Evolutionary conservation across 306 rosid species (phyloP).

Genomic region (Vicia faba): DNA sequence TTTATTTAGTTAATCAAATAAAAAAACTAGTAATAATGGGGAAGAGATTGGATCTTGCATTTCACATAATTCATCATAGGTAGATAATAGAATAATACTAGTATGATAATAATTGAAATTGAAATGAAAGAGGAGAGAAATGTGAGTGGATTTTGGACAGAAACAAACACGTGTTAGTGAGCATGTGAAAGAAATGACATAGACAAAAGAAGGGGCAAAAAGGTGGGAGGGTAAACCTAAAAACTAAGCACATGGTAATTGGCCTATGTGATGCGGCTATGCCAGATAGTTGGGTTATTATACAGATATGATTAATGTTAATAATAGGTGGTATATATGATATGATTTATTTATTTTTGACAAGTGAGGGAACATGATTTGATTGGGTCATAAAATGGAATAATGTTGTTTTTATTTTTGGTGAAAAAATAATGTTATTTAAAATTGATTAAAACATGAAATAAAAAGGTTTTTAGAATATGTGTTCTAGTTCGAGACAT

Average conservation of each 20-base stretch:
- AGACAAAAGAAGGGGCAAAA: background rate
- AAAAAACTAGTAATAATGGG: background rate
- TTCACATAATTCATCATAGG: background rate
- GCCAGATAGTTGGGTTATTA: no score
- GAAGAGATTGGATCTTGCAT: slow-evolving; percentile 2
- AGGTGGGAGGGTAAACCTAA: background rate
- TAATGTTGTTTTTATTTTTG: no score
- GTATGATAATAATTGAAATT: no score
- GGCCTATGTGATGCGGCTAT: background rate
- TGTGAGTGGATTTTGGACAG: slow-evolving; percentile 24
- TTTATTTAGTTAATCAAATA: slow-evolving; percentile 14
- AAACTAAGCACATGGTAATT: background rate
- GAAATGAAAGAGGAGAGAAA: background rate
- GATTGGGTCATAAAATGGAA: no score
- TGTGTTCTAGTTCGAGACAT: no score
- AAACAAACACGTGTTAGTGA: slow-evolving; percentile 30
- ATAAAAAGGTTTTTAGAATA: no score
- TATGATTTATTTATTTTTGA: no score
- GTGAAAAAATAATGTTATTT: no score
- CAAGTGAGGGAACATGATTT: no score
- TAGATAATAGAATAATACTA: background rate
- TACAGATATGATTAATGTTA: no score
- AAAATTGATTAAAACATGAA: no score
- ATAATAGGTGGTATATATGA: no score
- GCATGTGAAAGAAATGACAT: background rate